Conservation (phyloP, 495 filamentous ascomycete species). For the Amorphotheca resinae region DNA sequence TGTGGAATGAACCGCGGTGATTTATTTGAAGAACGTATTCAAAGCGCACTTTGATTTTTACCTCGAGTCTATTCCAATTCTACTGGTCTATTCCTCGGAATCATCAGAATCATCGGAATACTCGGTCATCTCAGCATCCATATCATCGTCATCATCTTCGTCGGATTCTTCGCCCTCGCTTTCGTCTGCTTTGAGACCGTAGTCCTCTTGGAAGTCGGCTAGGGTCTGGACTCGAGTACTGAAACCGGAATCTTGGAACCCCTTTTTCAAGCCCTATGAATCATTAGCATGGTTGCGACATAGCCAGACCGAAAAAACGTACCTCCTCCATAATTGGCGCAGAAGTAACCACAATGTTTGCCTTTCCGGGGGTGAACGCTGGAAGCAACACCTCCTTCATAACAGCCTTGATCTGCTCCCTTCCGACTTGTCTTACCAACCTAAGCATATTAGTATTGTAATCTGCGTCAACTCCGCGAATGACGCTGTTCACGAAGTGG, state of each 20-base stretch:
- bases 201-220: slow-evolving; percentile 78
- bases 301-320: slow-evolving; percentile 22
- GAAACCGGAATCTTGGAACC: slow-evolving; percentile 64
- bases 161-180: slow-evolving; percentile 55
- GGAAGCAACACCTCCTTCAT: slow-evolving; percentile 66
- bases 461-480: slow-evolving; percentile 62
- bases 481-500: slow-evolving; percentile 71
- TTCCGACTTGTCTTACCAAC: slow-evolving; percentile 59
- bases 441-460: slow-evolving; percentile 67
- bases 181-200: slow-evolving; percentile 64
- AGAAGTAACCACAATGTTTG: slow-evolving; percentile 83
- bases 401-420: slow-evolving; percentile 63
- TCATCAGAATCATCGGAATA: too few species aligned
- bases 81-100: too few species aligned
- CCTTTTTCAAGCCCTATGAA: slow-evolving; percentile 51
- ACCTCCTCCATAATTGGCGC: slow-evolving; percentile 76
- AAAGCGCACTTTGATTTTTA: too few species aligned
- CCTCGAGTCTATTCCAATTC: too few species aligned
- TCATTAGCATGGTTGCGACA: slow-evolving; percentile 12
- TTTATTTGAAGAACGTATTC: too few species aligned
- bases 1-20: too few species aligned
- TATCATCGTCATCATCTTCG: slow-evolving; percentile 39
- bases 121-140: background rate
- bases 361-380: slow-evolving; percentile 60
- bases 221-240: slow-evolving; percentile 62